phyloP scores from a whole-genome alignment of 805 yeast species.

The Lachancea waltii region DNA sequence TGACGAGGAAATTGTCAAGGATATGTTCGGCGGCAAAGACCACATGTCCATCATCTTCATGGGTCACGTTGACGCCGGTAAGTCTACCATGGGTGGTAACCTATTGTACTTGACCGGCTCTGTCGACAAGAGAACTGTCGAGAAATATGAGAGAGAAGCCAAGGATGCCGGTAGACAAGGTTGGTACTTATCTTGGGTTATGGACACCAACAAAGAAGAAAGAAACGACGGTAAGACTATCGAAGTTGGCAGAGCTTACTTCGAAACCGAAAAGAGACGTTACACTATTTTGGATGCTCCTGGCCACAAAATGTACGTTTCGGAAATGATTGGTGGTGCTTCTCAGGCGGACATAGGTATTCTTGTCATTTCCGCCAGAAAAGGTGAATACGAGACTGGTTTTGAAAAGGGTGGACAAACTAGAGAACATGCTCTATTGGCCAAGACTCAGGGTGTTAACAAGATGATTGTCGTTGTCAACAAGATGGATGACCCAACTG shows the following conservation, averaged over 20 bases:
- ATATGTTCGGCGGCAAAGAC: conserved; percentile 95
- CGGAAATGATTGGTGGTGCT: conserved; percentile 99
- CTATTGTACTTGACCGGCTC: conserved; percentile 88
- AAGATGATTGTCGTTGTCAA: conserved; percentile 88
- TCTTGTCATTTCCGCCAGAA: conserved; percentile 94
- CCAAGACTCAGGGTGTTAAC: conserved; percentile 98
- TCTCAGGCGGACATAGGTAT: conserved; percentile 99
- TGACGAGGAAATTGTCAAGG: conserved; percentile 82
- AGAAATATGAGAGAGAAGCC: conserved; percentile 96
- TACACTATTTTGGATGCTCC: conserved; percentile 98
- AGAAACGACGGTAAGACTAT: conserved; percentile 98
- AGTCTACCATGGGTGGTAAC: conserved; percentile 99
- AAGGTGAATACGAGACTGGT: conserved; percentile 99
- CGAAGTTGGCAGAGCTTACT: conserved; percentile 96
- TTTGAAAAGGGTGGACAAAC: conserved; percentile 99
- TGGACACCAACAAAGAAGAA: conserved; percentile 99
- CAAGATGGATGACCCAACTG: conserved; percentile 99
- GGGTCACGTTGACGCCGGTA: conserved; percentile 99
- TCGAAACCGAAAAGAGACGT: conserved; percentile 96
- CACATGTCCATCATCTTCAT: conserved; percentile 94
- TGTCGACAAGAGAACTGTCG: conserved; percentile 97
- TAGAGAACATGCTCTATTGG: conserved; percentile 93
- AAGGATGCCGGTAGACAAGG: conserved; percentile 99
- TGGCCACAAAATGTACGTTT: conserved; percentile 98
- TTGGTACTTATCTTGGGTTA: conserved; percentile 98